These are phyloP conservation scores for Arthroderma uncinatum DNA, from an alignment of 2,329 filamentous ascomycete genomes.

Conservation along the genomic window DNA sequence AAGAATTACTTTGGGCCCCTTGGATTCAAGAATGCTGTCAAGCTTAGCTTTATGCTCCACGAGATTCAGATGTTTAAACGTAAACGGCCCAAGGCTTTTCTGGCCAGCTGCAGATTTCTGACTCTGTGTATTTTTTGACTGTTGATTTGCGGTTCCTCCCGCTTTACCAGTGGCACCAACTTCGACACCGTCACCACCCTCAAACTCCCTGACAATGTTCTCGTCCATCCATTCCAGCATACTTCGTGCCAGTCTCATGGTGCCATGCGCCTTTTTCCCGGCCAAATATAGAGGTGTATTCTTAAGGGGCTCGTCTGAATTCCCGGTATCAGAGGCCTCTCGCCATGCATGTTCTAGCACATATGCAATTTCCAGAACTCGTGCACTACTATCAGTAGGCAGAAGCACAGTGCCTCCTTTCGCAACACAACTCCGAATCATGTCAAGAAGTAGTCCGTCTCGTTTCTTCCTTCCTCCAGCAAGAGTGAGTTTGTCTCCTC, in stretches of 20 bases:
- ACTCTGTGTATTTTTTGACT: constrained; percentile 23
- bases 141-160: constrained; percentile 35
- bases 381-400: constrained; percentile 88
- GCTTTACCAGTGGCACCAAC: constrained; percentile 24
- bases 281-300: constrained; percentile 62
- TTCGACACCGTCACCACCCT: constrained; percentile 45
- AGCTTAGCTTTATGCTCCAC: constrained; percentile 74
- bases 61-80: constrained; percentile 74
- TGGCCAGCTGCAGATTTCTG: constrained; percentile 27
- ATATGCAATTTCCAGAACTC: constrained; percentile 84
- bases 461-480: constrained; percentile 65
- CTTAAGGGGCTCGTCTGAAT: constrained; percentile 42
- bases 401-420: constrained; percentile 86
- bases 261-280: constrained; percentile 74
- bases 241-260: constrained; percentile 80
- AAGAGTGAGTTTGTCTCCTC: constrained; percentile 59
- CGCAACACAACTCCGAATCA: constrained; percentile 65
- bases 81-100: constrained; percentile 60
- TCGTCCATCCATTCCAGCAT: constrained; percentile 99
- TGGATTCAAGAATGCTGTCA: constrained; percentile 51
- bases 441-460: constrained; percentile 73
- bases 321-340: constrained; percentile 45
- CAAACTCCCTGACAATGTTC: constrained; percentile 82
- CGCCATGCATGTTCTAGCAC: constrained; percentile 88
- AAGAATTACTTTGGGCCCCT: constrained; percentile 61